phyloP scores from a whole-genome alignment of 2,329 filamentous ascomycete species.

The Gyromitra esculenta region DNA sequence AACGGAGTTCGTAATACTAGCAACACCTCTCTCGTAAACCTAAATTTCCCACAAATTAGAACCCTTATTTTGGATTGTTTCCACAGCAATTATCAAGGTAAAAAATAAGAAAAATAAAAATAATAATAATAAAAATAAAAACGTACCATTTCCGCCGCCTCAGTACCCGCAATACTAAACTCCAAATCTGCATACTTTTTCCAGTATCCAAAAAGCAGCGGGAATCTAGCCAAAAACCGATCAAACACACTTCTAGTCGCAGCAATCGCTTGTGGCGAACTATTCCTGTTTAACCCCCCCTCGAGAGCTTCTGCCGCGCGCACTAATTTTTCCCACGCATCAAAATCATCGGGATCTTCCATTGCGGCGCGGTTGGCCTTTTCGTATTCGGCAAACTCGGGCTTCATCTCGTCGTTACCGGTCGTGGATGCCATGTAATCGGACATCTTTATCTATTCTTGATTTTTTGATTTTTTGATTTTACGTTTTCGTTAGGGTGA shows the following conservation, averaged over 20 bases:
- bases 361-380: slow-evolving; percentile 56
- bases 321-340: slow-evolving; percentile 92
- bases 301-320: slow-evolving; percentile 84
- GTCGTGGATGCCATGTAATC: slow-evolving; percentile 51
- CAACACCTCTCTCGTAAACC: slow-evolving; percentile 95
- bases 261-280: slow-evolving; percentile 89
- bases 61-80: background rate
- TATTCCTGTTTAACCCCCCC: slow-evolving; percentile 88
- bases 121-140: no score
- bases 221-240: slow-evolving; percentile 91
- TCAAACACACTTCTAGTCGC: slow-evolving; percentile 89
- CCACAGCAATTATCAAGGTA: background rate
- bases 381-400: slow-evolving; percentile 57
- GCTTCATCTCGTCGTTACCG: slow-evolving; percentile 53
- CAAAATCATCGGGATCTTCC: slow-evolving; percentile 87
- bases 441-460: slow-evolving; percentile 45
- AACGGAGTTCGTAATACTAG: slow-evolving; percentile 90
- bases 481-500: background rate
- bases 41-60: slow-evolving; percentile 60
- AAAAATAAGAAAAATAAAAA: background rate
- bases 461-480: slow-evolving; percentile 12
- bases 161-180: slow-evolving; percentile 94
- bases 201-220: slow-evolving; percentile 97
- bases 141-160: slow-evolving; percentile 93
- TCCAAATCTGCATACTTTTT: slow-evolving; percentile 99